Evolutionary conservation across 768 basidiomycete species (phyloP).

Genomic region (Leccinum uliginosum): DNA sequence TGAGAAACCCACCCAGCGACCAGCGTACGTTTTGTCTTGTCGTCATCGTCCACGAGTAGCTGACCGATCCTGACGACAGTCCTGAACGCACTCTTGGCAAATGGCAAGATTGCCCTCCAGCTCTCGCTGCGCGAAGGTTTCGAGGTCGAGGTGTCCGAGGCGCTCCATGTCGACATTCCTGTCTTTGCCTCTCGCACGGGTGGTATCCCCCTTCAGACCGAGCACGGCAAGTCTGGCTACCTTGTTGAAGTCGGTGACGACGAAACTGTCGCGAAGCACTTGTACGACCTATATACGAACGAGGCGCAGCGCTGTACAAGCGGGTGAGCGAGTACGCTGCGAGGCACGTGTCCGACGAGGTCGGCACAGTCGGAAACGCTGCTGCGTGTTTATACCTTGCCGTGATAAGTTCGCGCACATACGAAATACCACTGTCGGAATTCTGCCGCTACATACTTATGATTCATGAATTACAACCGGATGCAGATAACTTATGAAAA

Average conservation of each 20-base stretch:
- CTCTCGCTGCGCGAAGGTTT: slow-evolving; percentile 93
- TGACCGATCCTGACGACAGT: slow-evolving; percentile 38
- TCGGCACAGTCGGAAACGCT: slow-evolving; percentile 78
- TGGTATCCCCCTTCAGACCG: slow-evolving; percentile 91
- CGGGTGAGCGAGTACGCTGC: slow-evolving; percentile 62
- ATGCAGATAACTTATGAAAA: too few relatives aligned
- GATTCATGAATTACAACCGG: too few relatives aligned
- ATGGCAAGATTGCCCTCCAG: slow-evolving; percentile 85
- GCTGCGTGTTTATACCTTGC: slow-evolving; percentile 66
- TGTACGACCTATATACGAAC: slow-evolving; percentile 77
- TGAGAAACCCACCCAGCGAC: slow-evolving; percentile 79
- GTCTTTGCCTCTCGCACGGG: slow-evolving; percentile 82
- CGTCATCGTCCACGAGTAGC: background rate
- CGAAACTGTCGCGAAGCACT: slow-evolving; percentile 65
- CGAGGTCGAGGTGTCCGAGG: slow-evolving; percentile 96
- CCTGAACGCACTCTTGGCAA: slow-evolving; percentile 84
- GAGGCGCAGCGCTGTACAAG: slow-evolving; percentile 59
- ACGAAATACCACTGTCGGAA: too few relatives aligned
- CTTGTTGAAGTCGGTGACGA: slow-evolving; percentile 77
- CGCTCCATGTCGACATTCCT: slow-evolving; percentile 86
- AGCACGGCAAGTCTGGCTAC: slow-evolving; percentile 84
- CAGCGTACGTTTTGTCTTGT: slow-evolving; percentile 50
- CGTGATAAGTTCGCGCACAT: too few relatives aligned
- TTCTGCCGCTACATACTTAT: too few relatives aligned
- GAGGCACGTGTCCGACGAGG: slow-evolving; percentile 80